Conservation (phyloP, 352 stramenopile species). For the Pythium grandisporangium region DNA sequence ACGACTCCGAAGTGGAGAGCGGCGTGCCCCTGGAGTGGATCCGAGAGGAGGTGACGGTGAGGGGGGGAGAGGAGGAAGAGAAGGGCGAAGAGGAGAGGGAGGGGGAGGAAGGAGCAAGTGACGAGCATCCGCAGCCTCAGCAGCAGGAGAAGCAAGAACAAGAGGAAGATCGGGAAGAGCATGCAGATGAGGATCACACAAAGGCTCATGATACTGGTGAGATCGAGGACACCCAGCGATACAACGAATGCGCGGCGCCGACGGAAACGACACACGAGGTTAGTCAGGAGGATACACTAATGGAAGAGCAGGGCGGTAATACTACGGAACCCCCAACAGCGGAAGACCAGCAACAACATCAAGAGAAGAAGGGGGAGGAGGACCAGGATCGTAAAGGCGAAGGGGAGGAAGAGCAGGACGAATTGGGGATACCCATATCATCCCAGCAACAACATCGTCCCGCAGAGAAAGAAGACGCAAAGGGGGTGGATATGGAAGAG, state of each 20-base stretch:
- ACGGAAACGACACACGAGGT: too few relatives aligned
- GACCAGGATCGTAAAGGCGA: too few relatives aligned
- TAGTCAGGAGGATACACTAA: too few relatives aligned
- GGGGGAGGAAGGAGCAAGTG: slow-evolving; percentile 27
- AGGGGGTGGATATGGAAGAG: slow-evolving; percentile 8
- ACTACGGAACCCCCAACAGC: neutral
- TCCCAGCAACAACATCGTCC: too few relatives aligned
- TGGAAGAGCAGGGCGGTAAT: too few relatives aligned
- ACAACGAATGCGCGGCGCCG: too few relatives aligned
- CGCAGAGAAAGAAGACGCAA: neutral
- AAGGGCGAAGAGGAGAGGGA: neutral
- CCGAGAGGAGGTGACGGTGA: slow-evolving; percentile 13
- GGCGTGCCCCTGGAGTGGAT: slow-evolving; percentile 49
- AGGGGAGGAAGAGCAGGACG: too few relatives aligned
- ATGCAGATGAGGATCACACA: slow-evolving; percentile 6
- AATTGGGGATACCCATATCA: too few relatives aligned
- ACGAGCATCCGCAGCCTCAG: slow-evolving; percentile 59
- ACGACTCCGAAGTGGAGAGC: slow-evolving; percentile 66
- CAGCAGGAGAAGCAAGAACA: slow-evolving; percentile 29
- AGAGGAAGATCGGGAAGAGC: slow-evolving; percentile 19
- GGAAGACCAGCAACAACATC: neutral
- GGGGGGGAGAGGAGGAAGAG: neutral
- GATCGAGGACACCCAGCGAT: slow-evolving; percentile 33
- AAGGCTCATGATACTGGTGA: slow-evolving; percentile 13
- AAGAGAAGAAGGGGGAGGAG: neutral